Evolutionary conservation across 139 green algal genomes (phyloP).

Genomic region (Coelastrella sp.): DNA sequence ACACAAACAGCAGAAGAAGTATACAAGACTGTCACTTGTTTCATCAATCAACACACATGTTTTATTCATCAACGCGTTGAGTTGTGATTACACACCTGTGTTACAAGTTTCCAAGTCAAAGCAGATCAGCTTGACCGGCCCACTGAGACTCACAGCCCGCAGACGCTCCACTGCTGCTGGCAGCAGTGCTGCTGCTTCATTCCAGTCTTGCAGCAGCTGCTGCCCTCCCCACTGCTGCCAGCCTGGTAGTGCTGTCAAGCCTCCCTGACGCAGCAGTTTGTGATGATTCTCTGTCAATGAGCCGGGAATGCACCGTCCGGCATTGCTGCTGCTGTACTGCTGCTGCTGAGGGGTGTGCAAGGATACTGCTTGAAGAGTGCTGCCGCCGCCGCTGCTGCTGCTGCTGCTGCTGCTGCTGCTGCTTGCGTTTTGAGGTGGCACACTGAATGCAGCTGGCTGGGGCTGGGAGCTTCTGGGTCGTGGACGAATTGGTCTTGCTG

Average conservation of each 20-base stretch:
- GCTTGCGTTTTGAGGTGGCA: not conserved
- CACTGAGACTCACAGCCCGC: not conserved
- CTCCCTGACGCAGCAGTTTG: not conserved
- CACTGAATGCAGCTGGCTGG: not conserved
- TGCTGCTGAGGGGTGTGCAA: not conserved
- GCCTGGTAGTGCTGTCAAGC: not conserved
- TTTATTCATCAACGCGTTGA: no score
- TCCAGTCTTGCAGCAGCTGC: slow-evolving; percentile 18
- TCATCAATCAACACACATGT: no score
- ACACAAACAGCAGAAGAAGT: no score
- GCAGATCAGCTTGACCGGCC: slow-evolving; percentile 4
- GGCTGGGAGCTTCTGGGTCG: not conserved
- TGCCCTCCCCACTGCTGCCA: not conserved
- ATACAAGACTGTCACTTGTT: no score
- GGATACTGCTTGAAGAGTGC: not conserved
- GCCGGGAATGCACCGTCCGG: not conserved
- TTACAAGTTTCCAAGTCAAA: slow-evolving; percentile 29
- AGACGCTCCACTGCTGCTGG: slow-evolving; percentile 27
- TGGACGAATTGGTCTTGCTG: not conserved
- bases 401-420: not conserved
- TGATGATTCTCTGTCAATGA: not conserved
- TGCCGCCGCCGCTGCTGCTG: not conserved
- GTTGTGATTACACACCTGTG: not conserved
- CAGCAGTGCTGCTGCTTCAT: not conserved
- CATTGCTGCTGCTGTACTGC: not conserved